A percentile compares a stretch with the other conserved stretches of the same genome.
Conservation (phyloP, 2,329 filamentous ascomycete genomes). For the Coleophoma eucalyptorum region DNA sequence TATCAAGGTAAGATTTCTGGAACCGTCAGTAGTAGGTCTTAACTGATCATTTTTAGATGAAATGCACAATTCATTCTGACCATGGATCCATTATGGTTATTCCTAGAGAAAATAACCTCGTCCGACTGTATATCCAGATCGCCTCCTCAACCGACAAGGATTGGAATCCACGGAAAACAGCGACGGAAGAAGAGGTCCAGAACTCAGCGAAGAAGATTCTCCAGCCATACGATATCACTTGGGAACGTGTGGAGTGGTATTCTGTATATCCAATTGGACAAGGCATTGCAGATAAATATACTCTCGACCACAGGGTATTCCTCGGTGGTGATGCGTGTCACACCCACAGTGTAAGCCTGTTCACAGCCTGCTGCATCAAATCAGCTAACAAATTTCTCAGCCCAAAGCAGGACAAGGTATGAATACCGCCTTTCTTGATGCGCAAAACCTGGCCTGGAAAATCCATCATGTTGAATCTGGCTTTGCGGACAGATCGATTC, state of each 20-base stretch:
- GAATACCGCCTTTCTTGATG: constrained; percentile 78
- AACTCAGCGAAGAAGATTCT: constrained; percentile 62
- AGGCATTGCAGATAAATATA: constrained; percentile 66
- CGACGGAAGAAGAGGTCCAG: constrained; percentile 61
- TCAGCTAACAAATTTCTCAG: constrained; percentile 57
- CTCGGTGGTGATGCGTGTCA: constrained; percentile 77
- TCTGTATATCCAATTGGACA: constrained; percentile 76
- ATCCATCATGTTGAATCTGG: constrained; percentile 85
- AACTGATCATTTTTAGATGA: constrained; percentile 43
- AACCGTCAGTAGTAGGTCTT: constrained; percentile 27
- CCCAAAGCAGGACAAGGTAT: constrained; percentile 77
- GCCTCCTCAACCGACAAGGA: constrained; percentile 57
- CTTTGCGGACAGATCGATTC: constrained; percentile 69
- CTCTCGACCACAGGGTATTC: constrained; percentile 66
- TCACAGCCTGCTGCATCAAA: constrained; percentile 17
- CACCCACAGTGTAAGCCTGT: constrained; percentile 62
- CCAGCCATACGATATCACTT: constrained; percentile 62
- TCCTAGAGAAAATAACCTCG: constrained; percentile 65
- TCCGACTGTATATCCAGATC: constrained; percentile 68
- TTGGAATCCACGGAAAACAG: constrained; percentile 58
- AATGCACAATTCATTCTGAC: constrained; percentile 72
- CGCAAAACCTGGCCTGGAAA: constrained; percentile 93
- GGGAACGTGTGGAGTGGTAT: constrained; percentile 69
- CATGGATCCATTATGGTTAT: constrained; percentile 79
- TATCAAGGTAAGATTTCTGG: constrained; percentile 60